Conservation (phyloP, 768 basidiomycete species). For the Suillus weaverae region DNA sequence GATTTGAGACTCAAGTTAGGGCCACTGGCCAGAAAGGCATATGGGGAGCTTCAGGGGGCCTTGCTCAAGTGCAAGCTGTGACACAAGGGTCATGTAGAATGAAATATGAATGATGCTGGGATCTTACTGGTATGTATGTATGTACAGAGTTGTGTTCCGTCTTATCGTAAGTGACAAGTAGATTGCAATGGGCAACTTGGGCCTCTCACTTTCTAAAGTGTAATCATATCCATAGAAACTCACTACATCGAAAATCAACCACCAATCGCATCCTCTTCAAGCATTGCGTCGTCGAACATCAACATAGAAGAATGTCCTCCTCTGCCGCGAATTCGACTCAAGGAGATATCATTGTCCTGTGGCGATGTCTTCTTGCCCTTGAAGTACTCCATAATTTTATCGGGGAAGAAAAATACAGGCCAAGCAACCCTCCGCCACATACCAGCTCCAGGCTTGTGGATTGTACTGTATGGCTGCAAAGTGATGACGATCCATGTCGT, state of each 20-base stretch:
- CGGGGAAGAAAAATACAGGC: conserved; percentile 17
- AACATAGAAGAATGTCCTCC: background rate
- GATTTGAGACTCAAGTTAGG: too few relatives aligned
- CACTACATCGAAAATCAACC: background rate
- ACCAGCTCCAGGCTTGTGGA: conserved; percentile 15
- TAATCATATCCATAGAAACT: background rate
- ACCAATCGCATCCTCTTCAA: background rate
- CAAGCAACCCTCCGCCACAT: conserved; percentile 19
- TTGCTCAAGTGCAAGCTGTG: background rate
- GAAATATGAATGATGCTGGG: background rate
- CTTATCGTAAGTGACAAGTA: background rate
- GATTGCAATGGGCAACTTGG: background rate
- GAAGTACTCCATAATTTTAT: background rate
- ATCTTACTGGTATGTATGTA: background rate
- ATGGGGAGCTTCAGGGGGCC: too few relatives aligned
- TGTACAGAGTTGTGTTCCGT: background rate
- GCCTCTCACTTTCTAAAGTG: background rate
- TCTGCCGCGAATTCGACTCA: background rate
- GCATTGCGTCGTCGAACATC: background rate
- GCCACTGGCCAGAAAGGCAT: too few relatives aligned
- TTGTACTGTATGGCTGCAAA: conserved; percentile 38
- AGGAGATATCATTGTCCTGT: too few relatives aligned
- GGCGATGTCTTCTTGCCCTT: background rate
- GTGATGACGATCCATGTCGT: conserved; percentile 56
- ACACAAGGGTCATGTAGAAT: background rate